Evolutionary conservation across 2,329 filamentous ascomycete species (phyloP).

Genomic region (Fusarium torreyae): DNA sequence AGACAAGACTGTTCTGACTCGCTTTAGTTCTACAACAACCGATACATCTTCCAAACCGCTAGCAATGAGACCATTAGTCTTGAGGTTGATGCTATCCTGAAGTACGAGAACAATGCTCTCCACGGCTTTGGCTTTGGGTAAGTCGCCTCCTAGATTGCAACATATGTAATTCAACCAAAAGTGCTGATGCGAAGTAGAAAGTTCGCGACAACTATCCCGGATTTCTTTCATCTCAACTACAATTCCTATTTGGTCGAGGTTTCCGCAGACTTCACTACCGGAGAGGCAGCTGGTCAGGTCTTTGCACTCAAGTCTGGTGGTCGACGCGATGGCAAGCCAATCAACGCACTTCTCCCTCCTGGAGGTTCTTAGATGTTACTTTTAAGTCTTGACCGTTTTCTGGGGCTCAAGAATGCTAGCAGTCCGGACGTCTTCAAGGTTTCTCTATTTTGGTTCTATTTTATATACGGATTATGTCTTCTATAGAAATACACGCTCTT

Average conservation of each 20-base stretch:
- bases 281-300: not conserved
- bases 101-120: slow-evolving; percentile 28
- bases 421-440: too few species aligned
- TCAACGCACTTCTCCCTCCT: slow-evolving; percentile 4
- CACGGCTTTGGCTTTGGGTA: slow-evolving; percentile 23
- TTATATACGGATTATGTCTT: too few species aligned
- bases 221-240: slow-evolving; percentile 14
- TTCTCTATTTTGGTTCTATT: too few species aligned
- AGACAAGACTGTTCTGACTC: too few species aligned
- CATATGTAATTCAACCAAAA: too few species aligned
- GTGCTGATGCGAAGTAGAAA: not conserved
- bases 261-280: slow-evolving; percentile 7
- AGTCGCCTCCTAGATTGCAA: not conserved
- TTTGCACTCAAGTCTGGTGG: slow-evolving; percentile 11
- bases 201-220: not conserved
- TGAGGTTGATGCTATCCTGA: slow-evolving; percentile 11
- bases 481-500: not conserved
- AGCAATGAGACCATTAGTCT: slow-evolving; percentile 13
- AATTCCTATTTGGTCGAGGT: slow-evolving; percentile 18
- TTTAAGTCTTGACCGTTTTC: too few species aligned
- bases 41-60: slow-evolving; percentile 10
- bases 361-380: not conserved
- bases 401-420: too few species aligned
- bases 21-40: slow-evolving; percentile 13
- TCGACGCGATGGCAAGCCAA: slow-evolving; percentile 5